Percentiles rank a stretch among this genome's conserved stretches.
Evolutionary conservation across 1,139 yeast species (phyloP).

Genomic region (Suhomyces terraborum): DNA sequence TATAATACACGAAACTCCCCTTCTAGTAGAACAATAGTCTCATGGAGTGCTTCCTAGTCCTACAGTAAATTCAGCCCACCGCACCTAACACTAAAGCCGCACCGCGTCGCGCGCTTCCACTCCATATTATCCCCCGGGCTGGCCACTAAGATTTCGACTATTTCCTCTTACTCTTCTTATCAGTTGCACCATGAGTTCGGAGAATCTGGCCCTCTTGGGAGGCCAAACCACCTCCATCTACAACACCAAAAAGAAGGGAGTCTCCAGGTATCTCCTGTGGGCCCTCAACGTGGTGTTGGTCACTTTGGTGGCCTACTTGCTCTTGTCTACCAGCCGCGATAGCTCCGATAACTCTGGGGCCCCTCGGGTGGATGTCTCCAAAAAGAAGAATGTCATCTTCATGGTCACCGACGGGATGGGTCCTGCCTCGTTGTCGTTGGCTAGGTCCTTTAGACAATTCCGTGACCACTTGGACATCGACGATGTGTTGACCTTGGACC

Average conservation of each 20-base stretch:
- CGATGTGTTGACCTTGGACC: conserved; percentile 26
- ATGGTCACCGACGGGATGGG: conserved; percentile 37
- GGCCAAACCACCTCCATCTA: conserved; percentile 12
- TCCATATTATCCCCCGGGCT: neutral
- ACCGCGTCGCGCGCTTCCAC: neutral
- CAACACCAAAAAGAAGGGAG: conserved; percentile 15
- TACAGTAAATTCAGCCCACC: neutral
- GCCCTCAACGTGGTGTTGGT: conserved; percentile 14
- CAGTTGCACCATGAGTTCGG: conserved; percentile 11
- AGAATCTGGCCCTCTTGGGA: conserved; percentile 21
- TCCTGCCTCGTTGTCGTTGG: conserved; percentile 30
- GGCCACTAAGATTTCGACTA: neutral
- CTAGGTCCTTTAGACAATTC: conserved; percentile 28
- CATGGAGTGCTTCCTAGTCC: too few species aligned
- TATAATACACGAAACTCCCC: too few species aligned
- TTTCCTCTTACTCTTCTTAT: neutral
- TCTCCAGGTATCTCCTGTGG: conserved; percentile 6
- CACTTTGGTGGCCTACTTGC: conserved; percentile 14
- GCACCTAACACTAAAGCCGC: neutral
- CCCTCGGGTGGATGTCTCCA: conserved; percentile 14
- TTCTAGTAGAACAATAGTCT: too few species aligned
- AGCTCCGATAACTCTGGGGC: neutral
- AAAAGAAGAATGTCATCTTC: conserved; percentile 28
- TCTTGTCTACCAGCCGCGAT: conserved; percentile 11
- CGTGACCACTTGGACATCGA: conserved; percentile 24